Conservation (phyloP, 2,329 filamentous ascomycete species). For the Exophiala xenobiotica region DNA sequence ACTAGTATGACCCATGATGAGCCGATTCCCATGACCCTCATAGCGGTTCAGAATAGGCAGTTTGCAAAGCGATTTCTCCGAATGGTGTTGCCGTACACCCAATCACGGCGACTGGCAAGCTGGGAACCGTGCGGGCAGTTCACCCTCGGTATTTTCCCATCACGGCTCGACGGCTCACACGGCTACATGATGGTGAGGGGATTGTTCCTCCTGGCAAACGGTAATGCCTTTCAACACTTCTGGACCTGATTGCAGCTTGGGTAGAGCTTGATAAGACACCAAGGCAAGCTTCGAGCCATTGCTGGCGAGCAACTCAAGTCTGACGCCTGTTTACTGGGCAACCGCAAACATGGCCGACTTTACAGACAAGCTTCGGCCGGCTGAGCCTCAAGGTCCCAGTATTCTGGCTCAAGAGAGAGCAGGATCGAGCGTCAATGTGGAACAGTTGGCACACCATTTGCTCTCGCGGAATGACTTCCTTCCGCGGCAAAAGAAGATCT, state of each 20-base stretch:
- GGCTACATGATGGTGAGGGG: slow-evolving; percentile 39
- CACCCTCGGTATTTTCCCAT: slow-evolving; percentile 23
- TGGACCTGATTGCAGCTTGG: too few species aligned
- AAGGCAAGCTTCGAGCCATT: too few species aligned
- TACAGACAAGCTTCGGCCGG: slow-evolving; percentile 50
- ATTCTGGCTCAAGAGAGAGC: slow-evolving; percentile 48
- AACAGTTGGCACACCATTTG: slow-evolving; percentile 49
- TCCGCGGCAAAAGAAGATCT: slow-evolving; percentile 47
- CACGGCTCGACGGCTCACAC: slow-evolving; percentile 43
- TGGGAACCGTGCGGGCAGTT: background rate
- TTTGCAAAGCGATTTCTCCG: background rate
- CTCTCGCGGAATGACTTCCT: slow-evolving; percentile 50
- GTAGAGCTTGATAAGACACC: too few species aligned
- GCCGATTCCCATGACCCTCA: background rate
- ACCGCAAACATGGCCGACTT: slow-evolving; percentile 45
- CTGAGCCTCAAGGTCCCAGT: slow-evolving; percentile 45
- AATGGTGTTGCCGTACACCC: slow-evolving; percentile 2
- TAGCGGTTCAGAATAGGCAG: background rate
- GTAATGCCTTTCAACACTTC: background rate
- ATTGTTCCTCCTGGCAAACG: background rate
- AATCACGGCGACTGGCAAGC: slow-evolving; percentile 14
- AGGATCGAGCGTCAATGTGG: slow-evolving; percentile 44
- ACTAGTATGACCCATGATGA: too few species aligned
- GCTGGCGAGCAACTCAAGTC: too few species aligned
- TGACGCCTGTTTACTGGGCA: slow-evolving; percentile 36